These are phyloP conservation scores for Capsicum baccatum DNA, from an alignment of 257 asterid genomes.

Conservation along the genomic window DNA sequence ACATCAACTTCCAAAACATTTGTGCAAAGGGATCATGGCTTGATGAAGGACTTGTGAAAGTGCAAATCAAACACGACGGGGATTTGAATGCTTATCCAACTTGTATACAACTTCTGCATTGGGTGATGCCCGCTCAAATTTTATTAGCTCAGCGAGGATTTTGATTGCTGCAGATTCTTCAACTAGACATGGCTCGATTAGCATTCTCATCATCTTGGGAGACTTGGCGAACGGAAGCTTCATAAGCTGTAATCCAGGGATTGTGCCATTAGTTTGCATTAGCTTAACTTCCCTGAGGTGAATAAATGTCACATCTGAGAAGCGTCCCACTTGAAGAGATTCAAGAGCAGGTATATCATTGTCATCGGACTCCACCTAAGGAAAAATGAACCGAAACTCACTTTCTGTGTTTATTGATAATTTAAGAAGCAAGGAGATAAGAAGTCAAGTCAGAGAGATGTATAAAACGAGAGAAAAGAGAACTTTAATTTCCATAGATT, in stretches of 20 bases:
- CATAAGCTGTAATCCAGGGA: constrained; percentile 13
- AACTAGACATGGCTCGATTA: constrained; percentile 22
- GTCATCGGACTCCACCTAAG: constrained; percentile 15
- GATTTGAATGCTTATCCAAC: constrained; percentile 11
- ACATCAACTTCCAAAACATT: not conserved
- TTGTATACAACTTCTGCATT: not conserved
- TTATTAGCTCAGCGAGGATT: not conserved
- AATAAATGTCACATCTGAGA: constrained; percentile 15
- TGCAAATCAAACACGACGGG: not conserved
- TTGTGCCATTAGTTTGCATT: constrained; percentile 1
- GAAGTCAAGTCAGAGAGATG: not conserved
- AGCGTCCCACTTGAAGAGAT: constrained; percentile 8
- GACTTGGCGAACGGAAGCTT: constrained; percentile 21
- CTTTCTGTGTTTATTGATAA: not conserved
- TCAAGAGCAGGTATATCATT: not conserved
- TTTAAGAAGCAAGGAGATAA: not conserved
- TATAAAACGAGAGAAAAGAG: not conserved
- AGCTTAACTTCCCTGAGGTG: constrained; percentile 26
- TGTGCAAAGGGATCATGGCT: not conserved
- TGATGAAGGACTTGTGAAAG: not conserved
- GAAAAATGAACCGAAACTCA: not conserved
- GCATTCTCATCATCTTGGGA: not conserved
- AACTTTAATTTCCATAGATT: constrained; percentile 1
- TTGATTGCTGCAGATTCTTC: not conserved
- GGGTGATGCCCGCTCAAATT: constrained; percentile 22